Conservation (phyloP, 2,329 filamentous ascomycete species). For the Phaeosphaeriaceae sp. region DNA sequence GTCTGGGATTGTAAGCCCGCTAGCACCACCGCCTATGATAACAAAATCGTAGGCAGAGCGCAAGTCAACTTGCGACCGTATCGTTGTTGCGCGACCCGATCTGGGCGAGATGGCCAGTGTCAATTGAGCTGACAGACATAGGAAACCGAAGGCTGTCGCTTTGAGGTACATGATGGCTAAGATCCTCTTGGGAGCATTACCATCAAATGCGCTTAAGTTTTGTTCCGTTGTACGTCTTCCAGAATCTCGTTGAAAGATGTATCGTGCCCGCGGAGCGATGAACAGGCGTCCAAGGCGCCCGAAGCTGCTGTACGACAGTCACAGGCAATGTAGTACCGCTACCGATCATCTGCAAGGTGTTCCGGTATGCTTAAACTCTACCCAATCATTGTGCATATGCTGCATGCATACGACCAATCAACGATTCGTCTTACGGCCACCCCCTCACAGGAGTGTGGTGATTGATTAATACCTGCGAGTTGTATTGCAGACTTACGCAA, state of each 20-base stretch:
- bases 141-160: not conserved
- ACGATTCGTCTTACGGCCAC: not conserved
- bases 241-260: no score
- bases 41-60: conserved; percentile 29
- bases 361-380: not conserved
- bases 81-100: not conserved
- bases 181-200: not conserved
- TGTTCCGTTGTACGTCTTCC: no score
- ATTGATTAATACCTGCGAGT: not conserved
- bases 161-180: not conserved
- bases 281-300: not conserved
- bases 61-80: not conserved
- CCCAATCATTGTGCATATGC: not conserved
- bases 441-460: not conserved
- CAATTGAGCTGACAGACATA: not conserved
- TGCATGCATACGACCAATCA: not conserved
- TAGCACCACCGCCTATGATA: conserved; percentile 32
- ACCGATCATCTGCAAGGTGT: not conserved
- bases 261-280: not conserved
- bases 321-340: not conserved
- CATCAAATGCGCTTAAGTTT: no score
- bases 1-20: conserved; percentile 28
- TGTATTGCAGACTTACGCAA: not conserved
- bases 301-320: not conserved
- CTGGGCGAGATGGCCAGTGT: not conserved